A percentile compares a stretch with the other conserved stretches of the same genome.
Conservation (phyloP, 805 yeast genomes). For the Myxozyma melibiosi region DNA sequence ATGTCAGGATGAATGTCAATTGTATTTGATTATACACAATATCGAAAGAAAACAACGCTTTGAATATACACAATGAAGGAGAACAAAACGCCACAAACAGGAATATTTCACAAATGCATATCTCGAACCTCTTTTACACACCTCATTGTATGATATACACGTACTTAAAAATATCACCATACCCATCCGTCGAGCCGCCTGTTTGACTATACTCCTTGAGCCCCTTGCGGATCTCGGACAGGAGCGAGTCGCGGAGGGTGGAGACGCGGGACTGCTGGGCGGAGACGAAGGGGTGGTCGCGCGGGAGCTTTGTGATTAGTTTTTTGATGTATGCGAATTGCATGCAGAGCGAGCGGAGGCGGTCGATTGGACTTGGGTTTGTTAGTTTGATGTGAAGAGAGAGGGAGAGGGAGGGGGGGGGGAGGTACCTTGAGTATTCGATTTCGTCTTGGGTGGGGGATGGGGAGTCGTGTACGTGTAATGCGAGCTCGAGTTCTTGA, state of each 20-base stretch:
- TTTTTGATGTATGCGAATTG: slow-evolving; percentile 1
- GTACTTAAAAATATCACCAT: slow-evolving; percentile 6
- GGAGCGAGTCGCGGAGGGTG: background rate
- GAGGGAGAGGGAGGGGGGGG: background rate
- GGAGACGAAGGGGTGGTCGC: slow-evolving; percentile 22
- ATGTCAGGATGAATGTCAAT: no score
- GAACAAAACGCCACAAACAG: no score
- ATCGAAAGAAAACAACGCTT: no score
- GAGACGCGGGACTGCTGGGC: slow-evolving; percentile 16
- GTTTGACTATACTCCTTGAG: background rate
- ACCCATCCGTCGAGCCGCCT: background rate
- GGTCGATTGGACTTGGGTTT: slow-evolving; percentile 13
- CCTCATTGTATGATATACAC: background rate
- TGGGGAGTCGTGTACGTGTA: slow-evolving; percentile 11
- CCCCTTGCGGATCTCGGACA: background rate
- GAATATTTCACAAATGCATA: no score
- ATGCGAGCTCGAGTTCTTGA: slow-evolving; percentile 31
- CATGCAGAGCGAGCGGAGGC: slow-evolving; percentile 1
- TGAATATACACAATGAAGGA: no score
- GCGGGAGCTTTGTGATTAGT: slow-evolving; percentile 2
- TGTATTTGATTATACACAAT: no score
- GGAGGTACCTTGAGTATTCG: background rate
- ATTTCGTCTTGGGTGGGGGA: background rate
- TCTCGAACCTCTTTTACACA: no score
- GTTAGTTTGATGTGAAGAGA: background rate